Conservation (phyloP, 768 basidiomycete species). For the Kwoniella sp. region DNA sequence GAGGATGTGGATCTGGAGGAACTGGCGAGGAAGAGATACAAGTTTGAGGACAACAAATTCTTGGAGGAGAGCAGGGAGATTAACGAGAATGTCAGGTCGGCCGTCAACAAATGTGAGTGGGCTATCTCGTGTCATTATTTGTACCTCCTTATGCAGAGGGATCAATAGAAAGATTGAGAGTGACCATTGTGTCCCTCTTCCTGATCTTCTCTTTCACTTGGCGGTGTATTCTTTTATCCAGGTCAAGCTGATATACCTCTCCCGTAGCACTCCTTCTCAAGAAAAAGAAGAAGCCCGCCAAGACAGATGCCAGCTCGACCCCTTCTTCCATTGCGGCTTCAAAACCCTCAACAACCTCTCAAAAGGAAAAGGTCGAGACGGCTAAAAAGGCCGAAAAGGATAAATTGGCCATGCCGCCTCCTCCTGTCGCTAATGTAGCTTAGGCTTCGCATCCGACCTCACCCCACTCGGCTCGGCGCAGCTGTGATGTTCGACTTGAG, state of each 20-base stretch:
- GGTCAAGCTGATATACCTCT: background rate
- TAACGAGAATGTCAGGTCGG: constrained; percentile 85
- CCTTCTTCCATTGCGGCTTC: background rate
- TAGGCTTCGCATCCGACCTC: too few species aligned
- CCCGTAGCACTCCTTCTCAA: constrained; percentile 42
- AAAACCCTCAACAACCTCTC: constrained; percentile 6
- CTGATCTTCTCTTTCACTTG: too few species aligned
- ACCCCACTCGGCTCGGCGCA: too few species aligned
- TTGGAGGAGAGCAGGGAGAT: constrained; percentile 88
- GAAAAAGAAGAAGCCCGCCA: constrained; percentile 51
- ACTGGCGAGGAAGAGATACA: constrained; percentile 68
- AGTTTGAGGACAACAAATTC: constrained; percentile 89
- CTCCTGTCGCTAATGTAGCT: constrained; percentile 30
- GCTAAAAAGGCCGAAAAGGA: constrained; percentile 45
- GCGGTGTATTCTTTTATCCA: too few species aligned
- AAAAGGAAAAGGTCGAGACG: constrained; percentile 16
- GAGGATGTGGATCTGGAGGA: constrained; percentile 53
- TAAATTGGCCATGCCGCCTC: constrained; percentile 46
- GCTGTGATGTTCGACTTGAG: too few species aligned
- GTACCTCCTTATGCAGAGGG: too few species aligned
- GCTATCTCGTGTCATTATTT: background rate
- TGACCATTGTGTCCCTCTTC: background rate
- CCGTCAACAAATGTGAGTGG: constrained; percentile 75
- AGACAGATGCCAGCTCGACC: constrained; percentile 9
- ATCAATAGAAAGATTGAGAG: background rate